These are phyloP conservation scores for Eragrostis nindensis DNA, from an alignment of 176 grass and related monocot species.

Conservation along the genomic window DNA sequence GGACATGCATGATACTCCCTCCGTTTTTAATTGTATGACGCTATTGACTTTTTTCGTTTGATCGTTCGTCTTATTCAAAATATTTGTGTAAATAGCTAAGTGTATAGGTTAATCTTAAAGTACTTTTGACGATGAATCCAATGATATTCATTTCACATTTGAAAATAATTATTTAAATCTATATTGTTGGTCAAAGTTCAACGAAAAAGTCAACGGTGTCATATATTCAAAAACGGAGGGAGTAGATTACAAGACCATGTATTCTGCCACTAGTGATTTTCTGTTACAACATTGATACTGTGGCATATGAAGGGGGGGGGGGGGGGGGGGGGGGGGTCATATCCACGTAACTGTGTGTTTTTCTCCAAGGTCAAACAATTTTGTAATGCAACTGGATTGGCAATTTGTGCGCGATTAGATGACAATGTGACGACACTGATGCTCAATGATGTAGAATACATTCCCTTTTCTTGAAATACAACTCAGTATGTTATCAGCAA, in stretches of 20 bases:
- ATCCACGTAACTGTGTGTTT: conserved; percentile 9
- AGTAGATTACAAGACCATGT: conserved; percentile 37
- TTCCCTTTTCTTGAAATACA: background rate
- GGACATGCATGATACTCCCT: background rate
- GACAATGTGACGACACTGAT: background rate
- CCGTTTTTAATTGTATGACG: no score
- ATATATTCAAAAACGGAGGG: no score
- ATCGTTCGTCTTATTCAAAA: no score
- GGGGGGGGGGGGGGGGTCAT: background rate
- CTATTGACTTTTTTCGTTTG: no score
- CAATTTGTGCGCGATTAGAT: conserved; percentile 25
- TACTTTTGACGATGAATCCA: no score
- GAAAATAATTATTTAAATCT: no score
- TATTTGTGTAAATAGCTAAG: no score
- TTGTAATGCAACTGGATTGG: conserved; percentile 36
- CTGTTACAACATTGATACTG: conserved; percentile 44
- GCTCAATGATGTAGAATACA: background rate
- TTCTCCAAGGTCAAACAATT: conserved; percentile 52
- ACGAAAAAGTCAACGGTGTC: no score
- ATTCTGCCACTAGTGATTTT: conserved; percentile 25
- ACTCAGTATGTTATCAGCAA: background rate
- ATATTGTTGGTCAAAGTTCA: no score
- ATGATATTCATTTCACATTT: no score
- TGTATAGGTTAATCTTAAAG: no score
- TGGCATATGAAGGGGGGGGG: background rate